These are phyloP conservation scores for Chalciporus sphaerocephalus DNA, from an alignment of 768 basidiomycete genomes.

Conservation along the genomic window DNA sequence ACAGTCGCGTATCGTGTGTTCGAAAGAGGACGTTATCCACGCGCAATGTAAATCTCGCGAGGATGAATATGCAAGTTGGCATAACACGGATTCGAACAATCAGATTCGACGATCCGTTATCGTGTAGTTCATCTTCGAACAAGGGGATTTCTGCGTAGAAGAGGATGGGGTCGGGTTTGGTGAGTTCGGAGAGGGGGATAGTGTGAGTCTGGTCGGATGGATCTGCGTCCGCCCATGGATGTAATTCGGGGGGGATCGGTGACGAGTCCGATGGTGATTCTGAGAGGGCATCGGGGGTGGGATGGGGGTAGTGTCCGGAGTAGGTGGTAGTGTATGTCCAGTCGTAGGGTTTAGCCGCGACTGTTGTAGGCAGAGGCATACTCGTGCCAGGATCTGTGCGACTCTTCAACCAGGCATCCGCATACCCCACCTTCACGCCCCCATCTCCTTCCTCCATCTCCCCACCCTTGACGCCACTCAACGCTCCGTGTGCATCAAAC, in stretches of 20 bases:
- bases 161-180: constrained; percentile 90
- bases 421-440: constrained; percentile 90
- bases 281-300: not conserved
- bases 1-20: constrained; percentile 82
- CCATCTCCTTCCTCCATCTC: constrained; percentile 79
- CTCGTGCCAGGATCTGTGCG: constrained; percentile 65
- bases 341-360: constrained; percentile 83
- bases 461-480: constrained; percentile 70
- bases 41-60: constrained; percentile 86
- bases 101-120: constrained; percentile 86
- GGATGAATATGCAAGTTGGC: constrained; percentile 90
- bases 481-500: constrained; percentile 65
- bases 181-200: constrained; percentile 83
- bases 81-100: constrained; percentile 92
- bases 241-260: constrained; percentile 15
- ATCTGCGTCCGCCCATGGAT: constrained; percentile 53
- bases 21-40: constrained; percentile 95
- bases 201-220: constrained; percentile 50
- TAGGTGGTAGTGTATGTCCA: constrained; percentile 98
- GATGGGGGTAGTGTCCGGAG: constrained; percentile 47
- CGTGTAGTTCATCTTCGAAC: constrained; percentile 95
- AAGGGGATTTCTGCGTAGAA: constrained; percentile 95
- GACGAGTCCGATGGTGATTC: too few species aligned
- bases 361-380: constrained; percentile 65
- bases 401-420: constrained; percentile 90